Conservation (phyloP, 345 rosid genomes). For the Firmiana major region DNA sequence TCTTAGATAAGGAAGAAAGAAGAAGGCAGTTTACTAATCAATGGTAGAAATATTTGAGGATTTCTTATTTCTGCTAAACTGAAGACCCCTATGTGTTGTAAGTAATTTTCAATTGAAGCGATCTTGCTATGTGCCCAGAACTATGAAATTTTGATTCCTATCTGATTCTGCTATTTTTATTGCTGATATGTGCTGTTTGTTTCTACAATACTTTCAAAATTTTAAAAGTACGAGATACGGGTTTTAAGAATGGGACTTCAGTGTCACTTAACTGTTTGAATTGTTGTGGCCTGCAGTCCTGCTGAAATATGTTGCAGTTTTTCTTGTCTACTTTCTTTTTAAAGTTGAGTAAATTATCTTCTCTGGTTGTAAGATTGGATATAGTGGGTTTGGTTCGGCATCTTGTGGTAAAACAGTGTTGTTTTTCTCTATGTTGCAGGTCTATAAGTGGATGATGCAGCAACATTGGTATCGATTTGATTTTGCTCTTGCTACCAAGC, state of each 20-base stretch:
- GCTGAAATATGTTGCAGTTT: neutral
- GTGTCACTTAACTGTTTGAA: neutral
- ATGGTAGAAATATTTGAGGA: neutral
- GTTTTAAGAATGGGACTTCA: neutral
- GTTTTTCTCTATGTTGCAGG: constrained; percentile 37
- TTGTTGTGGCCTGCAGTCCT: neutral
- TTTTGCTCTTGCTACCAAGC: constrained; percentile 82
- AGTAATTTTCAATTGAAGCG: neutral
- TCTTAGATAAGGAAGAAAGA: neutral
- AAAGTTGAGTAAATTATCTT: neutral
- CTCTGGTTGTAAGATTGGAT: neutral
- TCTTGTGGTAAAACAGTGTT: neutral
- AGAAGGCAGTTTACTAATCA: neutral
- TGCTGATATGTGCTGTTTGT: neutral
- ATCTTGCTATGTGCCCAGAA: neutral
- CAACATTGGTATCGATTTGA: constrained; percentile 80
- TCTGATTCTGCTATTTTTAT: neutral
- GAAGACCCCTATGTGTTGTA: neutral
- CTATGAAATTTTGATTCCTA: neutral
- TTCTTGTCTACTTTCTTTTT: neutral
- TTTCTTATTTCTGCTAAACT: neutral
- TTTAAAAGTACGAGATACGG: neutral
- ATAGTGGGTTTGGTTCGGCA: neutral
- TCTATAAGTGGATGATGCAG: constrained; percentile 90
- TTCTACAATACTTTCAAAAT: neutral